Conservation (phyloP, 805 yeast species). For the Wickerhamomyces bovis region DNA sequence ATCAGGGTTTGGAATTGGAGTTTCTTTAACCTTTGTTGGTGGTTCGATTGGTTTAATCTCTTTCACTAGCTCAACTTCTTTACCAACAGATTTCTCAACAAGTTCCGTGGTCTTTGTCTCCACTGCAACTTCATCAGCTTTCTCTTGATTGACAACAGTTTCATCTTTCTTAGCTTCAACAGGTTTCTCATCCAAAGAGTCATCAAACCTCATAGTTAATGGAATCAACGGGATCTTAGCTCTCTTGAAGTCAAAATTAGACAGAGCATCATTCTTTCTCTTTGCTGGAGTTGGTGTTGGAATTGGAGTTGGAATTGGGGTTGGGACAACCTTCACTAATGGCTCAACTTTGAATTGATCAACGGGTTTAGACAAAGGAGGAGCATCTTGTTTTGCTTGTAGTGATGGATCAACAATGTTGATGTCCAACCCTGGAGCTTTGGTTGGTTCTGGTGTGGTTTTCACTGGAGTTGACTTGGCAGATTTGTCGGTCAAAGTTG, state of each 20-base stretch:
- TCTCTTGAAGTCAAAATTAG: slow-evolving; percentile 20
- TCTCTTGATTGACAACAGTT: not conserved
- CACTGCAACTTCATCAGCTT: not conserved
- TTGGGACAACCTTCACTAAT: not conserved
- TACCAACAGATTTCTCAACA: not conserved
- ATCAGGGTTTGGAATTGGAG: not conserved
- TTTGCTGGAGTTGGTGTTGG: slow-evolving; percentile 10
- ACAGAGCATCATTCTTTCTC: slow-evolving; percentile 18
- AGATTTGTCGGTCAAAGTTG: not conserved
- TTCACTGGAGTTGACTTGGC: not conserved
- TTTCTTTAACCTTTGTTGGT: not conserved
- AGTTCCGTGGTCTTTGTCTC: not conserved
- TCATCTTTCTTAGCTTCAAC: not conserved
- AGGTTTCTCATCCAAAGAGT: not conserved
- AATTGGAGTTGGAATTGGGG: not conserved
- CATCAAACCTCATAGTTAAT: slow-evolving; percentile 6
- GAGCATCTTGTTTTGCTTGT: not conserved
- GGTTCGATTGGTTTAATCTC: not conserved
- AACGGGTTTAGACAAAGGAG: not conserved
- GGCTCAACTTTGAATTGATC: not conserved
- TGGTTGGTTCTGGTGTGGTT: not conserved
- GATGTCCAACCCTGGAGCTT: not conserved
- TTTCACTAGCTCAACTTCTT: not conserved
- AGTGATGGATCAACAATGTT: not conserved
- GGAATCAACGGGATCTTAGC: slow-evolving; percentile 23